phyloP scores from a whole-genome alignment of 192 early-diverging fungal genomes.

The Rhizophagus prolifer region DNA sequence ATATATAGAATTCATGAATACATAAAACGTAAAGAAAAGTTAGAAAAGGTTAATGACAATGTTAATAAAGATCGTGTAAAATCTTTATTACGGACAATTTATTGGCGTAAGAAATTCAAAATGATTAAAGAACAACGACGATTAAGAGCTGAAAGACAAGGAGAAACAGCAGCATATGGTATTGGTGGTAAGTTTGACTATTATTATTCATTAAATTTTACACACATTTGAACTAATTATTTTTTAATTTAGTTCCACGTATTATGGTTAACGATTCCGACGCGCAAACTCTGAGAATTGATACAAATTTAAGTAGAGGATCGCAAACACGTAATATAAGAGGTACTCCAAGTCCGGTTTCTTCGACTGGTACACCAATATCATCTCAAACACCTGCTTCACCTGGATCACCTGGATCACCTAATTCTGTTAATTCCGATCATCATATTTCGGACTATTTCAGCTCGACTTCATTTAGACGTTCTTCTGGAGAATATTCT shows the following conservation, averaged over 20 bases:
- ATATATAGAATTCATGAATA: constrained; percentile 41
- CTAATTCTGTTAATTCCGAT: not conserved
- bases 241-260: constrained; percentile 12
- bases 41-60: constrained; percentile 33
- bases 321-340: not conserved
- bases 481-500: constrained; percentile 29
- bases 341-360: not conserved
- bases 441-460: not conserved
- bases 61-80: constrained; percentile 23
- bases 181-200: not conserved
- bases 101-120: constrained; percentile 19
- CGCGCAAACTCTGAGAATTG: constrained; percentile 9
- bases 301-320: not conserved
- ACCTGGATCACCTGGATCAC: not conserved
- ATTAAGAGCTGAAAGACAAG: not conserved
- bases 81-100: constrained; percentile 25
- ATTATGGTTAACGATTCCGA: constrained; percentile 25
- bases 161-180: not conserved
- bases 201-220: not conserved
- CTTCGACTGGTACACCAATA: not conserved
- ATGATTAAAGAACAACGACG: not conserved
- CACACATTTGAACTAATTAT: not conserved
- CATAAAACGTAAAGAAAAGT: constrained; percentile 38
- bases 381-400: not conserved
- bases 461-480: not conserved